Evolutionary conservation across 1,284 basidiomycete species (phyloP).

Genomic region (Leccinum angustisporum): DNA sequence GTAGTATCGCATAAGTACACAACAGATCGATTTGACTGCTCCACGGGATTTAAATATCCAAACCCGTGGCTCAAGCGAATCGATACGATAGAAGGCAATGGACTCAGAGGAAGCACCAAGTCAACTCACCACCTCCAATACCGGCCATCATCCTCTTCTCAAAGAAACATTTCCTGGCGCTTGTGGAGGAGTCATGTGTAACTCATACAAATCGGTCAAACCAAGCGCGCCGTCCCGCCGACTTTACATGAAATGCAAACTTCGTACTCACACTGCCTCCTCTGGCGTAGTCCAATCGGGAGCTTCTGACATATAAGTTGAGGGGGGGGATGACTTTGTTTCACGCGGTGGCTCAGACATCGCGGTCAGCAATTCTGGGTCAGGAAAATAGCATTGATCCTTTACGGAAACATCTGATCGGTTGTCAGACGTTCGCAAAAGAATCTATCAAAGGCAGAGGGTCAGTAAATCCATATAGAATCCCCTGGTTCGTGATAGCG

Average conservation of each 20-base stretch:
- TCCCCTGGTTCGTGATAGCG: not conserved
- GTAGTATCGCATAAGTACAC: conserved; percentile 10
- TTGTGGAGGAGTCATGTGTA: conserved; percentile 46
- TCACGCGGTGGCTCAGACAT: conserved; percentile 19
- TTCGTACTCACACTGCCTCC: conserved; percentile 22
- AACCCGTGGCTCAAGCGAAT: not conserved
- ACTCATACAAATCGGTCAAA: conserved; percentile 34
- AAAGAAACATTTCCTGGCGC: conserved; percentile 43
- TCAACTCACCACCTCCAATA: conserved; percentile 47
- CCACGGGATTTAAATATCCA: not conserved
- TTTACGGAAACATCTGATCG: not conserved
- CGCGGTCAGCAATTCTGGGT: not conserved
- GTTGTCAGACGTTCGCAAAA: not conserved
- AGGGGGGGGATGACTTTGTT: not conserved
- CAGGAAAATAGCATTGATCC: not conserved
- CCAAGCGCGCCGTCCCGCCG: conserved; percentile 48
- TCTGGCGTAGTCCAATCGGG: conserved; percentile 1
- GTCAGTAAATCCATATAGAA: not conserved
- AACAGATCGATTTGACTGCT: not conserved
- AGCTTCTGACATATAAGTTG: not conserved
- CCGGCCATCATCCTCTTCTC: conserved; percentile 43
- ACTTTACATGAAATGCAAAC: conserved; percentile 54
- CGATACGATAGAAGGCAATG: not conserved
- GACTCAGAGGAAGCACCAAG: not conserved
- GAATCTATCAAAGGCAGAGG: not conserved